Percentiles rank a stretch among this genome's conserved stretches.
Conservation (phyloP, 2,329 filamentous ascomycete genomes). For the Magnaporthiopsis rhizophila region DNA sequence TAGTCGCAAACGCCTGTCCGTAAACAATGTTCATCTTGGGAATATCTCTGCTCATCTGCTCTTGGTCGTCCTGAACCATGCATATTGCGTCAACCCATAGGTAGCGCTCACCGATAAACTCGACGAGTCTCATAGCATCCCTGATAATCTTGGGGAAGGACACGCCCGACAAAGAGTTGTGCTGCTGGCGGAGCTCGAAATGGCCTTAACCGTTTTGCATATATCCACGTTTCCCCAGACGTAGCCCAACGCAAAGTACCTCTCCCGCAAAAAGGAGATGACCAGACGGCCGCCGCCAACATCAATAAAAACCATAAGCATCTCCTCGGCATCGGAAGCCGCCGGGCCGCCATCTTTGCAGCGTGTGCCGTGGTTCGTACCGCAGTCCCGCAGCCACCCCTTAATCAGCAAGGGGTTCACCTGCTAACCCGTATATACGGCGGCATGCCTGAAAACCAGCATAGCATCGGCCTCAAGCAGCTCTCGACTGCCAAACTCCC, state of each 20-base stretch:
- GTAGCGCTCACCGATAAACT: neutral
- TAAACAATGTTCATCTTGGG: conserved; percentile 20
- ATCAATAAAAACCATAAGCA: neutral
- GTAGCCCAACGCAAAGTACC: conserved; percentile 3
- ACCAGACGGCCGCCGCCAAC: neutral
- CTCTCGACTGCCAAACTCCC: neutral
- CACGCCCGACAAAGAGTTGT: neutral
- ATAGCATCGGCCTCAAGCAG: neutral
- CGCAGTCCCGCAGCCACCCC: neutral
- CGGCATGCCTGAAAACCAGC: neutral
- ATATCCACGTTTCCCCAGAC: conserved; percentile 1
- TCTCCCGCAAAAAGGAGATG: neutral
- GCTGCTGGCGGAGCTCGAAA: neutral
- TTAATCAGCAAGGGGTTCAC: neutral
- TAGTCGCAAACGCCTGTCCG: neutral
- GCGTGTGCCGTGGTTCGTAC: neutral
- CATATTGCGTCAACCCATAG: conserved; percentile 2
- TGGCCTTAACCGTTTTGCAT: neutral
- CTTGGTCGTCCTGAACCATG: conserved; percentile 1
- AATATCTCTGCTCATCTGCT: neutral
- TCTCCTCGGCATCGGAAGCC: neutral
- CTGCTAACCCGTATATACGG: neutral
- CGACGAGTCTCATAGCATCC: neutral
- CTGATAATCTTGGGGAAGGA: neutral
- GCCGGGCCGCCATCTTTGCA: neutral